A percentile compares a stretch with the other conserved stretches of the same genome.
Evolutionary conservation across 108 stramenopile species (phyloP).

Genomic region (Ochromonas danica): DNA sequence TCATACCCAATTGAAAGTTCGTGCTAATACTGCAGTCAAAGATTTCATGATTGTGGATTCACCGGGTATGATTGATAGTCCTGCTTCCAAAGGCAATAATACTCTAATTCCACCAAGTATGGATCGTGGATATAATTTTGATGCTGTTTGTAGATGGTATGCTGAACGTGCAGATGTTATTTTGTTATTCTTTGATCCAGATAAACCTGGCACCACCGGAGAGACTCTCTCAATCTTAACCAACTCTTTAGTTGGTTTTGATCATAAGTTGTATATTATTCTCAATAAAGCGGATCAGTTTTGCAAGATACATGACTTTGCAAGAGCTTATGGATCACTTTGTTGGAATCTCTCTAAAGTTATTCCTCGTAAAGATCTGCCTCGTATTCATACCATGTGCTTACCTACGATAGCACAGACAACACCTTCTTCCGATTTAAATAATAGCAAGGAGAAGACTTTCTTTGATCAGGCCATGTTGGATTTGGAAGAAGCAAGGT

Average conservation of each 20-base stretch:
- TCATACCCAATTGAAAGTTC: conserved; percentile 87
- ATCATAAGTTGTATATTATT: conserved; percentile 97
- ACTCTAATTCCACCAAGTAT: neutral
- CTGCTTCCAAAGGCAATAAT: conserved; percentile 4
- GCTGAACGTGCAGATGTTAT: conserved; percentile 97
- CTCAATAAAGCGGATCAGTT: conserved; percentile 87
- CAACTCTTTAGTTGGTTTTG: conserved; percentile 87
- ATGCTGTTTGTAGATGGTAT: conserved; percentile 88
- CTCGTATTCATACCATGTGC: conserved; percentile 98
- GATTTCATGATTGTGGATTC: conserved; percentile 86
- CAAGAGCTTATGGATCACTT: conserved; percentile 92
- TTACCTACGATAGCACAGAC: conserved; percentile 58
- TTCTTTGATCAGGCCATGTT: conserved; percentile 46
- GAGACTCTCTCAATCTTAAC: conserved; percentile 91
- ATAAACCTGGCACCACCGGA: conserved; percentile 92
- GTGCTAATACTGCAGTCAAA: conserved; percentile 56
- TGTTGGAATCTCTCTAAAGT: conserved; percentile 96
- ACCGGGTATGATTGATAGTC: conserved; percentile 96
- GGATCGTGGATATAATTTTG: conserved; percentile 92
- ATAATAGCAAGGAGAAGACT: neutral
- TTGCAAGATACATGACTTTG: conserved; percentile 91
- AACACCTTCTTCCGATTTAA: conserved; percentile 11
- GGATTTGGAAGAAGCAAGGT: conserved; percentile 75
- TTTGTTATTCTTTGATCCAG: conserved; percentile 96
- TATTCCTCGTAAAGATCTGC: conserved; percentile 75